phyloP scores from a whole-genome alignment of 179 eudicot species.

The Carnegiea gigantea region DNA sequence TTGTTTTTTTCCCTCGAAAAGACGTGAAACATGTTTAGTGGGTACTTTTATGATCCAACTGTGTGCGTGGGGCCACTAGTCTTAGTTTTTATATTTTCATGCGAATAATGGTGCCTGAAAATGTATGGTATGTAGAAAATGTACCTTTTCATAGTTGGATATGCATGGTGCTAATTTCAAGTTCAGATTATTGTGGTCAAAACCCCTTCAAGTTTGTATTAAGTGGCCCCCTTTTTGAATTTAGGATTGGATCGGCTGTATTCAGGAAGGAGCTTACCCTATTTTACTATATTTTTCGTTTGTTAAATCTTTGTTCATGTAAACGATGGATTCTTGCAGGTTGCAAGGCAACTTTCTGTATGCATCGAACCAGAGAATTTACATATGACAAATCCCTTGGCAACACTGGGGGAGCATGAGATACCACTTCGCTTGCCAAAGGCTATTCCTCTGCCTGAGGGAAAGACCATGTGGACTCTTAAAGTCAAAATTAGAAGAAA shows the following conservation, averaged over 20 bases:
- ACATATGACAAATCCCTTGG: constrained; percentile 59
- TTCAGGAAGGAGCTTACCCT: background rate
- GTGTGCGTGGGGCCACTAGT: too few species aligned
- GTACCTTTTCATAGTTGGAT: background rate
- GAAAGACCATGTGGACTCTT: constrained; percentile 69
- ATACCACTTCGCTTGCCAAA: constrained; percentile 77
- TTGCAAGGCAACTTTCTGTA: constrained; percentile 72
- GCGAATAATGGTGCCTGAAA: too few species aligned
- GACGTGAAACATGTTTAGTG: too few species aligned
- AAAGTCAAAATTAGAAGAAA: constrained; percentile 70
- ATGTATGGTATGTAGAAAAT: too few species aligned
- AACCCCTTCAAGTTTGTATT: background rate
- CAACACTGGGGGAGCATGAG: constrained; percentile 64
- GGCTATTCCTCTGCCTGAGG: constrained; percentile 77
- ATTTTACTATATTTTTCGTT: background rate
- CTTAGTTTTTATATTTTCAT: too few species aligned
- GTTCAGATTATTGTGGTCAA: too few species aligned
- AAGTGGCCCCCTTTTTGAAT: background rate
- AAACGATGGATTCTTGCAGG: constrained; percentile 32
- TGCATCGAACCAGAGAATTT: constrained; percentile 59
- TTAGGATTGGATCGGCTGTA: background rate
- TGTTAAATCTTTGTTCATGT: background rate
- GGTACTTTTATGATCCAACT: too few species aligned
- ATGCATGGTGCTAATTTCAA: background rate
- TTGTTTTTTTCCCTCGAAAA: too few species aligned